Evolutionary conservation across 768 basidiomycete species (phyloP).

Genomic region (Gelatoporia subvermispora): DNA sequence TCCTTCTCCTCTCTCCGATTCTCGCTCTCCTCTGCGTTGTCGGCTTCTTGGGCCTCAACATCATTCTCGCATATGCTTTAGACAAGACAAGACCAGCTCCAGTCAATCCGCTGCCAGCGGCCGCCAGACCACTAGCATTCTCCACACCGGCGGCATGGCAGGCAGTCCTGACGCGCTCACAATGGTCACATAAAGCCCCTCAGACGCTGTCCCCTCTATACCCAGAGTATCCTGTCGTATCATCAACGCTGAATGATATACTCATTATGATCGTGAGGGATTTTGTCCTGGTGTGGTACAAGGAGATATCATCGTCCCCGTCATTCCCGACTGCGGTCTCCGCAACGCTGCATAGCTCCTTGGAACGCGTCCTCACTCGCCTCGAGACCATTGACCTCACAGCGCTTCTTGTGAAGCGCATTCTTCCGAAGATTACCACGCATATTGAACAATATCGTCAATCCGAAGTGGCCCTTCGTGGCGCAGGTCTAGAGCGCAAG

Average conservation of each 20-base stretch:
- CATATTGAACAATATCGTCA: constrained; percentile 90
- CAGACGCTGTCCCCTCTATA: constrained; percentile 64
- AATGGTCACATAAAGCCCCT: constrained; percentile 76
- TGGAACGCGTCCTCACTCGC: constrained; percentile 55
- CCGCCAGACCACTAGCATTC: constrained; percentile 76
- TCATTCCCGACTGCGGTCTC: constrained; percentile 88
- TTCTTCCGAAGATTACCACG: constrained; percentile 83
- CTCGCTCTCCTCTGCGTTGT: constrained; percentile 44
- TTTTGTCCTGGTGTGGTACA: constrained; percentile 90
- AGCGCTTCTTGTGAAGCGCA: constrained; percentile 71
- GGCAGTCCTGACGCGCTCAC: constrained; percentile 80
- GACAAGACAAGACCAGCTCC: constrained; percentile 38
- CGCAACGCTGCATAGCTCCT: constrained; percentile 58
- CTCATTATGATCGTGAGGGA: constrained; percentile 78
- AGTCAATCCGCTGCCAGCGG: constrained; percentile 40
- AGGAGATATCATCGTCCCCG: constrained; percentile 76
- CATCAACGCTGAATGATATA: constrained; percentile 72
- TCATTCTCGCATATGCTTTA: constrained; percentile 55
- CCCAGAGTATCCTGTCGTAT: constrained; percentile 60
- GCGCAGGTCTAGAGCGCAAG: constrained; percentile 74
- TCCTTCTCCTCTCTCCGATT: constrained; percentile 61
- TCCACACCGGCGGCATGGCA: constrained; percentile 95
- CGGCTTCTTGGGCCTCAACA: constrained; percentile 46
- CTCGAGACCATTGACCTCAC: constrained; percentile 63
- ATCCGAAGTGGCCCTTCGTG: constrained; percentile 81